Evolutionary conservation across 1,284 basidiomycete genomes (phyloP), one percentile per base, ranked within the genome.

Genomic region (Crepidotus sp.): DNA sequence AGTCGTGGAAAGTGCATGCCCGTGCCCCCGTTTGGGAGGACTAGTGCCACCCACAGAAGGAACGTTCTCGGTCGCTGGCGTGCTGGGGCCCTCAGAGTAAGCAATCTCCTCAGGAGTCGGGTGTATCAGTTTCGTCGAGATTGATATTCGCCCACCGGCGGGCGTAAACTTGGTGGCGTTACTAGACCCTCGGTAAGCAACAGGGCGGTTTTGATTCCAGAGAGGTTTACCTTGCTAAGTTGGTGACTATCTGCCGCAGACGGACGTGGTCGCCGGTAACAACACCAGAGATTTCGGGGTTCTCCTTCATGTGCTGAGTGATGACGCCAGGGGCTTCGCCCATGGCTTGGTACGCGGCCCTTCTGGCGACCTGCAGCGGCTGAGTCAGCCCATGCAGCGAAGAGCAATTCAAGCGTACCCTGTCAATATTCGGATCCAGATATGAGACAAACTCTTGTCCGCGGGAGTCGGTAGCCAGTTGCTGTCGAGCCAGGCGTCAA

Each of bases 161-260:
- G 79, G 76, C 0, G 89, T 92, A 58, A 93, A 93, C 62, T 83
- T 85, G 62, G 80, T 83, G 11, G 80, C 82, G 49, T 84, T 84
- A 53, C 80, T 82, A 31, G 1, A 46, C 22, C n/a, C 18, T 2
- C 11, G 9, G n/a, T 45, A 24, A 30, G 35, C 18, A 21, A n/a
- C 26, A 32, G 35, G 26, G 26, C 17, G 18, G 21, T 10, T 6
- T 14, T n/a, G 35, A 14, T 21, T 7, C 6, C 14, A 36, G 30
- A n/a, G 34, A 19, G 4, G 54, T 67, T 35, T 51, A 80, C 81
- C 80, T 83, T 10, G 83, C 77, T 18, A 87, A 70, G 57, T 87
- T 87, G 29, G 80, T 86, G 52, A 86, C 70, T 48, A 90, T 78
- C 61, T 92, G 89, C 51, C 85, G 71, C 44, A 92, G 58, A 11